Evolutionary conservation across 331 rosid species (phyloP).

Genomic region (Acacia concinna): DNA sequence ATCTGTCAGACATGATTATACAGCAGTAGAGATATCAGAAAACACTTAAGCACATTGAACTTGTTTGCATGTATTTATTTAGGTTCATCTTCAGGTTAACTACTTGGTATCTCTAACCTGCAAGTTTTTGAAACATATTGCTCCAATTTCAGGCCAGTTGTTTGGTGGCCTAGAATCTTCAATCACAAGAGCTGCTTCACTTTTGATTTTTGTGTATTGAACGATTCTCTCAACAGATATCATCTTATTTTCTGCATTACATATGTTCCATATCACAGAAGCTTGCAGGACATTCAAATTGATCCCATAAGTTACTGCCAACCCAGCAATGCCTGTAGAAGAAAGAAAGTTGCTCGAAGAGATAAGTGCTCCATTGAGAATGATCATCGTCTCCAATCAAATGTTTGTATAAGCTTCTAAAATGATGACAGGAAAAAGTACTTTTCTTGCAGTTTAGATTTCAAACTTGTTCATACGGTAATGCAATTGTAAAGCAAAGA

Average conservation of each 20-base stretch:
- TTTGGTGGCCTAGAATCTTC: constrained; percentile 68
- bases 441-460: background rate
- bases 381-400: background rate
- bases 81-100: background rate
- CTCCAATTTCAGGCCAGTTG: constrained; percentile 89
- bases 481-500: background rate
- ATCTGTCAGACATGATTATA: constrained; percentile 45
- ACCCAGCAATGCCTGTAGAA: constrained; percentile 82
- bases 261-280: constrained; percentile 81
- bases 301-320: constrained; percentile 96
- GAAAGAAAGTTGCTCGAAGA: background rate
- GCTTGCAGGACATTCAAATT: constrained; percentile 86
- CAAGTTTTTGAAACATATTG: constrained; percentile 69
- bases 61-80: background rate
- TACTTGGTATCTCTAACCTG: constrained; percentile 39
- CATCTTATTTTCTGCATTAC: constrained; percentile 93
- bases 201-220: constrained; percentile 68
- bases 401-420: background rate
- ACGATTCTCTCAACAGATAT: constrained; percentile 93
- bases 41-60: background rate
- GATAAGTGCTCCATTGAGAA: background rate
- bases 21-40: background rate
- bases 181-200: constrained; percentile 83
- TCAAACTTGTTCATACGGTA: background rate
- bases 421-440: background rate